A percentile compares a stretch with the other conserved stretches of the same genome.
These are phyloP conservation scores for Aspergillus ochraceoroseus DNA, from an alignment of 2,329 filamentous ascomycete species.

Conservation along the genomic window DNA sequence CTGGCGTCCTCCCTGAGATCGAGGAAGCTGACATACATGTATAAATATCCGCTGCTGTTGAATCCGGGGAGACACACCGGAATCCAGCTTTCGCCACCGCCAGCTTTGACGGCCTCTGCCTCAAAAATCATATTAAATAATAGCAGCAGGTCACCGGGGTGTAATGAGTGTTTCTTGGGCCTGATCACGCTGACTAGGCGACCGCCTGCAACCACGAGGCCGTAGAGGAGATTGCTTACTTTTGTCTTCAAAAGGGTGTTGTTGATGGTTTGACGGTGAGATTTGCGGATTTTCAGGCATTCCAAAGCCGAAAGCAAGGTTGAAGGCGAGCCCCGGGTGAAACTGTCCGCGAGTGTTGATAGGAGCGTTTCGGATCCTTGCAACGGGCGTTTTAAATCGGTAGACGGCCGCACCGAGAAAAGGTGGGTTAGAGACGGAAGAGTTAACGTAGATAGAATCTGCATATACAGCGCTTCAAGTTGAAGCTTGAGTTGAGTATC, in stretches of 20 bases:
- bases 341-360: conserved; percentile 88
- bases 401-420: conserved; percentile 86
- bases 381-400: conserved; percentile 80
- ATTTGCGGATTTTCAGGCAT: conserved; percentile 85
- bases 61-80: conserved; percentile 93
- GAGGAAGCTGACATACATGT: conserved; percentile 99
- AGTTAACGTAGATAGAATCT: conserved; percentile 92
- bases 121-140: conserved; percentile 99
- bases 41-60: conserved; percentile 92
- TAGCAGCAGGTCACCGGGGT: conserved; percentile 89
- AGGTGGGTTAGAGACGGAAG: conserved; percentile 80
- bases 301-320: conserved; percentile 84
- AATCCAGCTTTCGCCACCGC: conserved; percentile 96
- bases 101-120: conserved; percentile 83
- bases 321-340: conserved; percentile 86
- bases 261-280: conserved; percentile 80
- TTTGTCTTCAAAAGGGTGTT: conserved; percentile 76
- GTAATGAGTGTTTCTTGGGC: conserved; percentile 89
- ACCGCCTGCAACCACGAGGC: conserved; percentile 85
- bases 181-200: conserved; percentile 90
- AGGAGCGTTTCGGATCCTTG: conserved; percentile 88
- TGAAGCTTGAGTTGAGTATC: conserved; percentile 81
- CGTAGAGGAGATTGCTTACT: conserved; percentile 77
- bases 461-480: conserved; percentile 93
- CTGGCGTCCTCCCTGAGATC: conserved; percentile 54